phyloP scores from a whole-genome alignment of 169 alveolate genomes.

The Plasmodium coatneyi region DNA sequence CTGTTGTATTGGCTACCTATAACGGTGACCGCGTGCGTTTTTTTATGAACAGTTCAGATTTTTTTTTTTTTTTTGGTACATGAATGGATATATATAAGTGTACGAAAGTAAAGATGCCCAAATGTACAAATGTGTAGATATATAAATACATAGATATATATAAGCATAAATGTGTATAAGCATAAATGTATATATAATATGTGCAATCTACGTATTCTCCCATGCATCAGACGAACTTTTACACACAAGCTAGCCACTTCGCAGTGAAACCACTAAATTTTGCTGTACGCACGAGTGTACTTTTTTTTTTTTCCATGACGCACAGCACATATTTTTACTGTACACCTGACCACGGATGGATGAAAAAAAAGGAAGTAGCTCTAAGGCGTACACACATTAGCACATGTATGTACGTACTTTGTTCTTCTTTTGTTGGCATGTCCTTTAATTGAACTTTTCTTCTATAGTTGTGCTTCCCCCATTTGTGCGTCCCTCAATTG shows the following conservation, averaged over 20 bases:
- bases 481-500: neutral
- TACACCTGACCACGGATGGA: slow-evolving; percentile 30
- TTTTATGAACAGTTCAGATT: neutral
- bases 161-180: neutral
- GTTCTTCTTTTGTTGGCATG: neutral
- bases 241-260: slow-evolving; percentile 6
- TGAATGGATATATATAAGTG: neutral
- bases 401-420: neutral
- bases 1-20: slow-evolving; percentile 3
- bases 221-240: neutral
- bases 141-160: neutral
- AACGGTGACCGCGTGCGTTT: neutral
- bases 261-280: slow-evolving; percentile 4
- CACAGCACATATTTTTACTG: slow-evolving; percentile 1
- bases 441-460: neutral
- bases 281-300: slow-evolving; percentile 7
- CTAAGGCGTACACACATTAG: neutral
- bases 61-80: neutral
- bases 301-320: slow-evolving; percentile 10
- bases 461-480: neutral
- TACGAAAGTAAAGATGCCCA: neutral
- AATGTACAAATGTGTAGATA: neutral
- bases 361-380: slow-evolving; percentile 5
- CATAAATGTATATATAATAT: too few species aligned
- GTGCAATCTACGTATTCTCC: neutral